phyloP scores from a whole-genome alignment of 2,329 filamentous ascomycete genomes.

The Pestalotiopsis sp. region DNA sequence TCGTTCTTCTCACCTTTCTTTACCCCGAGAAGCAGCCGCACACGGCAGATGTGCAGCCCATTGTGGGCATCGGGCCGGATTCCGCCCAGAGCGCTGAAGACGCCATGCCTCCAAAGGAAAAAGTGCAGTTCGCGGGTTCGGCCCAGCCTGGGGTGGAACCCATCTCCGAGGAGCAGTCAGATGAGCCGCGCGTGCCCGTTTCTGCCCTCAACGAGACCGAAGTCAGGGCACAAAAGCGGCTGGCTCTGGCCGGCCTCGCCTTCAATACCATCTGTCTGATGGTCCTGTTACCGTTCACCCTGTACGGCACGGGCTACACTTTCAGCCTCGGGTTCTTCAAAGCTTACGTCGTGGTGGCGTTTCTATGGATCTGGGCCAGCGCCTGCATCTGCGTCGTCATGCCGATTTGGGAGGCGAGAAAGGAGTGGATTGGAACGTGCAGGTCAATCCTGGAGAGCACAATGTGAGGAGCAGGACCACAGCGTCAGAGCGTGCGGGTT shows the following conservation, averaged over 20 bases:
- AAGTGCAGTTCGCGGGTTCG: slow-evolving; percentile 23
- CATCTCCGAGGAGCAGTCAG: not conserved
- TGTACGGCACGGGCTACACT: slow-evolving; percentile 40
- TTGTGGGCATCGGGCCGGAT: slow-evolving; percentile 22
- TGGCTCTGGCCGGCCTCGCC: slow-evolving; percentile 36
- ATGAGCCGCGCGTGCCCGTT: not conserved
- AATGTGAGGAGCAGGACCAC: not conserved
- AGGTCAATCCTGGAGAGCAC: not conserved
- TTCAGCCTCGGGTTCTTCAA: slow-evolving; percentile 36
- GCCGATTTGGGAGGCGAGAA: slow-evolving; percentile 35
- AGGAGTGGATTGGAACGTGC: not conserved
- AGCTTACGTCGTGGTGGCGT: slow-evolving; percentile 41
- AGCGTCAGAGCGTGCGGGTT: not conserved
- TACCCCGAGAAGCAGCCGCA: slow-evolving; percentile 26
- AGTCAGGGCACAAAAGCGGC: slow-evolving; percentile 41
- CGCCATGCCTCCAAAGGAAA: slow-evolving; percentile 31
- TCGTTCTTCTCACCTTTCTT: slow-evolving; percentile 33
- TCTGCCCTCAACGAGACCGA: slow-evolving; percentile 23
- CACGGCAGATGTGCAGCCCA: not conserved
- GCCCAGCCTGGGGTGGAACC: not conserved
- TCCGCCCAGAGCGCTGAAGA: slow-evolving; percentile 23
- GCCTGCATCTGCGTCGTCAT: slow-evolving; percentile 40
- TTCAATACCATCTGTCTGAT: slow-evolving; percentile 38
- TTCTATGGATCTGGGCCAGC: slow-evolving; percentile 42
- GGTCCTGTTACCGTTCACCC: slow-evolving; percentile 39